Percentiles rank a stretch among this genome's conserved stretches.
Conservation (phyloP, 2,329 filamentous ascomycete species). For the Zelopaecilomyces penicillatus region DNA sequence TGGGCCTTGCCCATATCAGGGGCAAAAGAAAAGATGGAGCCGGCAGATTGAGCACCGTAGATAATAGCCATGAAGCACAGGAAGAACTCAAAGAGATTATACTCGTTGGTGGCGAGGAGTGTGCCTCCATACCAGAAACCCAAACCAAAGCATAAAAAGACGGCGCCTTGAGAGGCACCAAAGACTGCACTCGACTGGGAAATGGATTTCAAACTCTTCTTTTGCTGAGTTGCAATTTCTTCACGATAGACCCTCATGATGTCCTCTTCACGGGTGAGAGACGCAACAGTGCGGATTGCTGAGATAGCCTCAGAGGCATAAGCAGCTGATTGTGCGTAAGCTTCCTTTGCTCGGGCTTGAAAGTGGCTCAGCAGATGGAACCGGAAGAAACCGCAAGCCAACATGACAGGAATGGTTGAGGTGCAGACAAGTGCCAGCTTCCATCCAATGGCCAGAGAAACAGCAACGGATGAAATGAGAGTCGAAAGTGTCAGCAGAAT, state of each 20-base stretch:
- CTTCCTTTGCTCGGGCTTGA: constrained; percentile 67
- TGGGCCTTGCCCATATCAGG: constrained; percentile 92
- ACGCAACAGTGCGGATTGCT: constrained; percentile 87
- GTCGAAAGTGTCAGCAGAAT: constrained; percentile 75
- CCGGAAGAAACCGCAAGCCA: constrained; percentile 77
- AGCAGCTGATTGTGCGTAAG: constrained; percentile 72
- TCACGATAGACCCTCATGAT: constrained; percentile 64
- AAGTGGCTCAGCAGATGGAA: constrained; percentile 79
- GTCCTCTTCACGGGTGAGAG: constrained; percentile 77
- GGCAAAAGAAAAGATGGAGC: constrained; percentile 80
- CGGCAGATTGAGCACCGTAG: constrained; percentile 87
- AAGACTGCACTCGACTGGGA: constrained; percentile 72
- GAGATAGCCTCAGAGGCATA: constrained; percentile 92
- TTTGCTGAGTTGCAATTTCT: constrained; percentile 58
- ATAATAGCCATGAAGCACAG: constrained; percentile 81
- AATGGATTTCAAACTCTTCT: constrained; percentile 61
- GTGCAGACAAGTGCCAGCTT: constrained; percentile 80
- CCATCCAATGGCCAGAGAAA: constrained; percentile 74
- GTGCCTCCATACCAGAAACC: constrained; percentile 90
- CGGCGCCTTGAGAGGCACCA: constrained; percentile 72
- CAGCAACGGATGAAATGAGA: constrained; percentile 60
- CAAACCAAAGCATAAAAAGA: constrained; percentile 76
- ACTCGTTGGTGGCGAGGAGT: constrained; percentile 62
- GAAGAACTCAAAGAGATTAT: constrained; percentile 81
- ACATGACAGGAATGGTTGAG: constrained; percentile 65